Conservation (phyloP, 345 rosid species). For the Heritiera fomes region DNA sequence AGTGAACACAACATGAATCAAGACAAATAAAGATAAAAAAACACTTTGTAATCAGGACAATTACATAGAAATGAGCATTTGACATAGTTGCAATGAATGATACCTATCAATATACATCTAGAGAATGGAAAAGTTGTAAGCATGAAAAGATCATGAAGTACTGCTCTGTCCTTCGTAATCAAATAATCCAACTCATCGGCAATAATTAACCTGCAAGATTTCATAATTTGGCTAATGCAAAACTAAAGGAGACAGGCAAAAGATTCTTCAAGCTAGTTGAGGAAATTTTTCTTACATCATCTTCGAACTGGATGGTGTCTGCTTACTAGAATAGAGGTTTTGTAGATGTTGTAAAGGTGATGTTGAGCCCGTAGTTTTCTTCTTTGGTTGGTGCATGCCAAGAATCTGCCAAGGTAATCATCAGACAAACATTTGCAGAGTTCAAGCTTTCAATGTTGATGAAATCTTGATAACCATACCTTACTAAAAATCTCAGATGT, state of each 20-base stretch:
- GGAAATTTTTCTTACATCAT: slow-evolving; percentile 61
- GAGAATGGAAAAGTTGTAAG: slow-evolving; percentile 84
- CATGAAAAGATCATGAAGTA: slow-evolving; percentile 93
- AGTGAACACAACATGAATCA: background rate
- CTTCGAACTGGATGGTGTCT: slow-evolving; percentile 40
- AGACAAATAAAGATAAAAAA: background rate
- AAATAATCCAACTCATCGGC: slow-evolving; percentile 92
- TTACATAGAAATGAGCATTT: background rate
- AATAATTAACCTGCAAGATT: slow-evolving; percentile 60
- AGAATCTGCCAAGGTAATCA: slow-evolving; percentile 52
- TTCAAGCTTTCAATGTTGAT: background rate
- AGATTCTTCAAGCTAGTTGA: background rate
- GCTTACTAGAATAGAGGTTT: slow-evolving; percentile 57
- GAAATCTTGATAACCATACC: slow-evolving; percentile 38
- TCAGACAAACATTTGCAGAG: slow-evolving; percentile 21
- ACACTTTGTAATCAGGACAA: background rate
- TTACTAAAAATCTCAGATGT: slow-evolving; percentile 57
- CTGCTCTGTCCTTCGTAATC: slow-evolving; percentile 77
- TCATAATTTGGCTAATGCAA: slow-evolving; percentile 10
- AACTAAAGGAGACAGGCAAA: background rate
- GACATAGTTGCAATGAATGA: background rate
- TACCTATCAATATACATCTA: slow-evolving; percentile 83
- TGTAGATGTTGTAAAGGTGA: slow-evolving; percentile 67
- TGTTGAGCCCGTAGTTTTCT: slow-evolving; percentile 39
- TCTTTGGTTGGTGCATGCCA: slow-evolving; percentile 37